Evolutionary conservation across 2,329 filamentous ascomycete genomes (phyloP).

Genomic region (Rutstroemia sp.): DNA sequence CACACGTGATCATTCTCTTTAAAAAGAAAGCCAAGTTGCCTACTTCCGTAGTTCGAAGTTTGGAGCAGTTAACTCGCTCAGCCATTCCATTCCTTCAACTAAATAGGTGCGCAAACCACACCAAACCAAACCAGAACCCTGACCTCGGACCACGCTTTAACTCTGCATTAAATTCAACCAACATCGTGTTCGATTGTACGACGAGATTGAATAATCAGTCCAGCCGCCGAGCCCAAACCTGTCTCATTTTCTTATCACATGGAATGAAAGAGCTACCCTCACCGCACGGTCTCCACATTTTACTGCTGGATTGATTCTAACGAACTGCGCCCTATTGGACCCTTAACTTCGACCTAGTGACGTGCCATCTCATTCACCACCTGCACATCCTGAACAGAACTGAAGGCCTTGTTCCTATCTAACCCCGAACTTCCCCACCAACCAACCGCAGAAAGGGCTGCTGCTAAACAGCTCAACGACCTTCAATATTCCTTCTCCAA

Average conservation of each 20-base stretch:
- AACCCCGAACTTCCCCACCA: slow-evolving; percentile 9
- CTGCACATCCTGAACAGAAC: background rate
- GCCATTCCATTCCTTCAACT: background rate
- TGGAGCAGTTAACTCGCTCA: too few relatives aligned
- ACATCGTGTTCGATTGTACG: slow-evolving; percentile 7
- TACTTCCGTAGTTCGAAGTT: too few relatives aligned
- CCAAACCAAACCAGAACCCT: too few relatives aligned
- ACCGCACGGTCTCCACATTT: slow-evolving; percentile 7
- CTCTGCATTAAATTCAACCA: slow-evolving; percentile 1
- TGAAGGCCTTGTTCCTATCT: background rate
- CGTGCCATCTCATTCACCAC: slow-evolving; percentile 9
- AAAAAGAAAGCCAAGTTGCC: too few relatives aligned
- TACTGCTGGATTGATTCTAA: background rate
- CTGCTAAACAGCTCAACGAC: slow-evolving; percentile 63
- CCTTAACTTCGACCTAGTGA: slow-evolving; percentile 5
- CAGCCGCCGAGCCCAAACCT: slow-evolving; percentile 1
- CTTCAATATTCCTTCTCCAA: slow-evolving; percentile 80
- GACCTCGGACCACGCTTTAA: background rate
- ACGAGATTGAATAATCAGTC: background rate
- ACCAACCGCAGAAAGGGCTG: slow-evolving; percentile 47
- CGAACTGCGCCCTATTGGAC: background rate
- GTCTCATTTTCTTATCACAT: slow-evolving; percentile 9
- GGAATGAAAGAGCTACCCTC: slow-evolving; percentile 3
- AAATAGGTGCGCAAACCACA: background rate
- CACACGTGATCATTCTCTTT: too few relatives aligned